These are phyloP conservation scores for Guyanaporus albipodus DNA, from an alignment of 768 basidiomycete species.

Conservation along the genomic window DNA sequence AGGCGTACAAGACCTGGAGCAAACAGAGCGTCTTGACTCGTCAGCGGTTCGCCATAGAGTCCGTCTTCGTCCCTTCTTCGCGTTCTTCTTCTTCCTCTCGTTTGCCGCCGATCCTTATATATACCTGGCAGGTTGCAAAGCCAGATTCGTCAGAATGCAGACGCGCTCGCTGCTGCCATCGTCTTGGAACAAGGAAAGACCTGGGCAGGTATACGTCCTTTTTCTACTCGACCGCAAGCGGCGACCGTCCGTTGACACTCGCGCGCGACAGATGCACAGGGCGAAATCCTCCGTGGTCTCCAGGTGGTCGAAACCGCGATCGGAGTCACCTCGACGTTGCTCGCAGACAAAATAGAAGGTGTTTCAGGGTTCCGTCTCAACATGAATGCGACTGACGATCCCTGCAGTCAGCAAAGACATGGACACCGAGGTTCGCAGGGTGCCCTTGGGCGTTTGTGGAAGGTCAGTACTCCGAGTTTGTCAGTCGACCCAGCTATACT, in stretches of 20 bases:
- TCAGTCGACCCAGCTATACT: not conserved
- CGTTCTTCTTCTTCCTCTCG: constrained; percentile 4
- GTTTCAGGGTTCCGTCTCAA: constrained; percentile 5
- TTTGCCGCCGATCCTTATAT: no score
- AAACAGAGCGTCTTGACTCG: constrained; percentile 78
- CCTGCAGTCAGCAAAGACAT: constrained; percentile 84
- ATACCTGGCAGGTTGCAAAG: constrained; percentile 72
- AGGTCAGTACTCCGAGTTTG: constrained; percentile 34
- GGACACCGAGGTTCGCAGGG: constrained; percentile 84
- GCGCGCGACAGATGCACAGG: constrained; percentile 85
- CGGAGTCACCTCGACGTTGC: constrained; percentile 76
- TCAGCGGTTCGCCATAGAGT: constrained; percentile 90
- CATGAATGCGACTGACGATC: constrained; percentile 16
- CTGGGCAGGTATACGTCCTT: constrained; percentile 55
- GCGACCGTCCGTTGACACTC: not conserved
- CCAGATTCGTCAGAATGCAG: constrained; percentile 79
- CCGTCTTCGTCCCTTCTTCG: constrained; percentile 23
- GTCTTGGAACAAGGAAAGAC: constrained; percentile 98
- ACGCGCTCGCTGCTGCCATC: constrained; percentile 83
- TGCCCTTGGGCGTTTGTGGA: constrained; percentile 89
- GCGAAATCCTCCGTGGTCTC: constrained; percentile 88
- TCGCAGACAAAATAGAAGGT: constrained; percentile 94
- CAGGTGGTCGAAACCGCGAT: constrained; percentile 84
- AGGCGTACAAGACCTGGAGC: constrained; percentile 89
- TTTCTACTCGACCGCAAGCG: not conserved